phyloP scores from a whole-genome alignment of 306 rosid species.

The Coriaria nepalensis region DNA sequence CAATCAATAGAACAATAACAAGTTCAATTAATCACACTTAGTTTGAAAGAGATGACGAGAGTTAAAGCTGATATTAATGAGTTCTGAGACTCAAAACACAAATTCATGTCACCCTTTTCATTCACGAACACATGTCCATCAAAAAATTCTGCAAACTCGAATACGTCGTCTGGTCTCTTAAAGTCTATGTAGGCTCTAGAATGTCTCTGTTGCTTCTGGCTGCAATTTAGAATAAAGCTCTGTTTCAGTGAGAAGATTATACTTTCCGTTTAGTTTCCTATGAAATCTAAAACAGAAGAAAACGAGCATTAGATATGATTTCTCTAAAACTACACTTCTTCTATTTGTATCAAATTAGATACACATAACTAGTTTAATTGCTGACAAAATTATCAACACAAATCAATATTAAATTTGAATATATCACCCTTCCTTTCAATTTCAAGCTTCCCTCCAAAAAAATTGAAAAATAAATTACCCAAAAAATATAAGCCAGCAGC shows the following conservation, averaged over 20 bases:
- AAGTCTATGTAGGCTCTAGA: conserved; percentile 82
- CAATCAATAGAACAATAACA: conserved; percentile 6
- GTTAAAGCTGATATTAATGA: no score
- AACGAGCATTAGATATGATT: neutral
- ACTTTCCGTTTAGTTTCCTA: conserved; percentile 1
- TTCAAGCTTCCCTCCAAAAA: no score
- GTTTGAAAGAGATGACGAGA: no score
- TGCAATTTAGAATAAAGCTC: conserved; percentile 32
- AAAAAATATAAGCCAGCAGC: no score
- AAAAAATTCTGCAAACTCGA: conserved; percentile 72
- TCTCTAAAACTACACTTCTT: no score
- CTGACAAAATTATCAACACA: no score
- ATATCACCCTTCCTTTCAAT: no score
- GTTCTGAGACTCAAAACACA: conserved; percentile 1
- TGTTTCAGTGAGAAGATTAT: conserved; percentile 5
- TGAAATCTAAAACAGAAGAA: neutral
- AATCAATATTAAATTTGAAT: no score
- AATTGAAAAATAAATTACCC: no score
- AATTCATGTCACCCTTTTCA: conserved; percentile 52
- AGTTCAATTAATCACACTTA: conserved; percentile 5
- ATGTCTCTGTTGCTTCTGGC: conserved; percentile 58
- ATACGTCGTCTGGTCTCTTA: conserved; percentile 55
- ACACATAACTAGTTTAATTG: no score
- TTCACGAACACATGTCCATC: conserved; percentile 85
- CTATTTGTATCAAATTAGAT: no score